Conservation (phyloP, 2,329 filamentous ascomycete species). For the Endoconidiophora laricicola region DNA sequence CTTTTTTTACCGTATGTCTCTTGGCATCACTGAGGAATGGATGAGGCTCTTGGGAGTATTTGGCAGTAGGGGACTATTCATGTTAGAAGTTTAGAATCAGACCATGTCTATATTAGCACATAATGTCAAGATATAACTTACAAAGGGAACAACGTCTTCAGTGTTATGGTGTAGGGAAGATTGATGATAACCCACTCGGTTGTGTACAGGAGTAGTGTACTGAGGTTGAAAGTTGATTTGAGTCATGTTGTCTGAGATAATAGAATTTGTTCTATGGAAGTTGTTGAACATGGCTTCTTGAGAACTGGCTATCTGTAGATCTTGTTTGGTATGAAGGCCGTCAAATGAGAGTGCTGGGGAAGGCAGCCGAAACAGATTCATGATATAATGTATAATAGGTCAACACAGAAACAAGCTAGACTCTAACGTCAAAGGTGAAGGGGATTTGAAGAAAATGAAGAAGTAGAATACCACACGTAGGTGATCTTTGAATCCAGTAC, state of each 20-base stretch:
- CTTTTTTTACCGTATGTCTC: too few species aligned
- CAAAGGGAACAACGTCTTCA: not conserved
- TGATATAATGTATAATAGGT: slow-evolving; percentile 11
- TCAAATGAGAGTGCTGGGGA: slow-evolving; percentile 28
- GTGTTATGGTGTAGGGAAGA: not conserved
- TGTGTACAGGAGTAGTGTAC: not conserved
- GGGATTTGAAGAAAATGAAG: too few species aligned
- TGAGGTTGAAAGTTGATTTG: not conserved
- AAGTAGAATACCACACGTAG: too few species aligned
- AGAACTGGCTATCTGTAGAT: not conserved
- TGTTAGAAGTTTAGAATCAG: not conserved
- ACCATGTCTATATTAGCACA: not conserved
- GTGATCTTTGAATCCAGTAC: too few species aligned
- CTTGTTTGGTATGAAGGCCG: slow-evolving; percentile 11
- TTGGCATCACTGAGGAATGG: too few species aligned
- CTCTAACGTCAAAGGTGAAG: too few species aligned
- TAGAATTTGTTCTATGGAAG: too few species aligned
- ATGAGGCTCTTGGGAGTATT: not conserved
- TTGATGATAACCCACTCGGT: not conserved
- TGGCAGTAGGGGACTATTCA: not conserved
- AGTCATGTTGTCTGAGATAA: too few species aligned
- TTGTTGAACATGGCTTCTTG: too few species aligned
- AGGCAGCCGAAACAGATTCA: slow-evolving; percentile 26
- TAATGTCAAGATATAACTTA: not conserved
- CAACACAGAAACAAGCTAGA: too few species aligned